Evolutionary conservation across 2,329 filamentous ascomycete genomes (phyloP).

Genomic region (Penicillium sp.): DNA sequence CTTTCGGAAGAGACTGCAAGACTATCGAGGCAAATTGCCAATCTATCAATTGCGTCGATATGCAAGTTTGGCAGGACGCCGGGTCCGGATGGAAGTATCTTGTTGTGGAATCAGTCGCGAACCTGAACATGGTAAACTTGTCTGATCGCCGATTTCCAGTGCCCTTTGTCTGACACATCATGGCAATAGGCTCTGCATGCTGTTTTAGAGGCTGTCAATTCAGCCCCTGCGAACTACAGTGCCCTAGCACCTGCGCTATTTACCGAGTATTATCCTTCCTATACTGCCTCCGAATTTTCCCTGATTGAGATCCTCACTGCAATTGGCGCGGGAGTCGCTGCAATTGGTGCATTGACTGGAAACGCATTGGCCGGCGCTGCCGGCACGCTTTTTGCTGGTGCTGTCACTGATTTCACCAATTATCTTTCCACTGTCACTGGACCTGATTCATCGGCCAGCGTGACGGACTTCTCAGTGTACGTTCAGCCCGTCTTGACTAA

Average conservation of each 20-base stretch:
- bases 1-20: no score
- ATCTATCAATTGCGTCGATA: no score
- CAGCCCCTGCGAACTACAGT: no score
- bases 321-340: not conserved
- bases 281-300: not conserved
- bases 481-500: not conserved
- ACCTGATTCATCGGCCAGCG: not conserved
- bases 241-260: not conserved
- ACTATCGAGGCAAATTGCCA: no score
- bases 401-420: not conserved
- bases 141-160: no score
- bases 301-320: not conserved
- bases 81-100: no score
- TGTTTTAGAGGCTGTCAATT: no score
- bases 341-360: not conserved
- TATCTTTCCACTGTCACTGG: not conserved
- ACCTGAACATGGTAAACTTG: no score
- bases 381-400: not conserved
- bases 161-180: no score
- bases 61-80: no score
- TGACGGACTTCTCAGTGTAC: not conserved
- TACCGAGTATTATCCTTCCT: not conserved
- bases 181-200: no score
- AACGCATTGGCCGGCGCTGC: not conserved
- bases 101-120: no score